These are phyloP conservation scores for Gracilariopsis chorda DNA, from an alignment of 23 red algal genomes.

Conservation along the genomic window DNA sequence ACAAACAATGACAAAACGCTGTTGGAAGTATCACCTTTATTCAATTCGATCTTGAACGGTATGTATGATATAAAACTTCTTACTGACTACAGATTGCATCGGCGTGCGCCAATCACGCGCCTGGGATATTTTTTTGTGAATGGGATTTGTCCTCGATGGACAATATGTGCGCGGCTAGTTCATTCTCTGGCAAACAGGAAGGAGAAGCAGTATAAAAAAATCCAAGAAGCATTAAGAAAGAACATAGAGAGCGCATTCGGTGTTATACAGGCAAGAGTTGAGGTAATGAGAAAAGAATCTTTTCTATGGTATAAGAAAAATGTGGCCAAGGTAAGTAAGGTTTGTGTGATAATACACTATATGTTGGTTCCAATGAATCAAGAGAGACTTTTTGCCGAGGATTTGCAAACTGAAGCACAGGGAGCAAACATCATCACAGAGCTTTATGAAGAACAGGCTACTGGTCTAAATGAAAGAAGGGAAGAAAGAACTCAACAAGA, in stretches of 20 bases:
- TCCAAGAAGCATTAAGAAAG: conserved; percentile 1
- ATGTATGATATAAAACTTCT: neutral
- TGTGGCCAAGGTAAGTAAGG: neutral
- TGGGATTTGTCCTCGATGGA: conserved; percentile 18
- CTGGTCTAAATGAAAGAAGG: neutral
- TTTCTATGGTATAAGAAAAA: conserved; percentile 15
- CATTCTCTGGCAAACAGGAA: conserved; percentile 3
- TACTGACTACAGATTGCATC: conserved; percentile 23
- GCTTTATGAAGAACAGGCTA: neutral
- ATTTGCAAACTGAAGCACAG: neutral
- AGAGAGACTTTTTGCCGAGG: neutral
- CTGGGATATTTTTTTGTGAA: conserved; percentile 26
- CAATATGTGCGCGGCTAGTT: conserved; percentile 8
- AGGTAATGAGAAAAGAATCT: conserved; percentile 1
- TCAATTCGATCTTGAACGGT: conserved; percentile 16
- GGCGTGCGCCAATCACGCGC: neutral
- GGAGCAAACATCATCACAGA: neutral
- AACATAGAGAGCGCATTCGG: conserved; percentile 25
- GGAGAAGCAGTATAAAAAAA: neutral
- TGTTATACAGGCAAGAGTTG: conserved; percentile 5
- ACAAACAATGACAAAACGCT: conserved; percentile 43
- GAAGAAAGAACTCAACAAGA: neutral
- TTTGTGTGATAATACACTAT: conserved; percentile 2
- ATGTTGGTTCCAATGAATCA: conserved; percentile 6
- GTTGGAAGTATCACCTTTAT: conserved; percentile 14